Percentiles rank a stretch among this genome's conserved stretches.
Conservation (phyloP, 495 filamentous ascomycete genomes). For the Schizothecium vesticola region DNA sequence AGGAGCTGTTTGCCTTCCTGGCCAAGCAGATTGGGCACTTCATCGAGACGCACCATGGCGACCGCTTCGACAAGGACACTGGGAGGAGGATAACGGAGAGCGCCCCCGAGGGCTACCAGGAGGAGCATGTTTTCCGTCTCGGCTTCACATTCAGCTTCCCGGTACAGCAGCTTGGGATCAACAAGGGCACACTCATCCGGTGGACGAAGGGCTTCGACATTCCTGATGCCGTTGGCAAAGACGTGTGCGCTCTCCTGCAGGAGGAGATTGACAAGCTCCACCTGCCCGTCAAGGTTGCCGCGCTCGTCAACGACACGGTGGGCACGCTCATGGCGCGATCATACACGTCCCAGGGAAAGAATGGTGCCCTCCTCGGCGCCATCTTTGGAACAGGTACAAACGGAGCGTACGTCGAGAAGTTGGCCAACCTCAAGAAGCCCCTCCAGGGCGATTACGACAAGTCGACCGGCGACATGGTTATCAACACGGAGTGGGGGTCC, state of each 20-base stretch:
- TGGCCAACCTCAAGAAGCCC: slow-evolving; percentile 62
- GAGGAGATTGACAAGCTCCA: slow-evolving; percentile 80
- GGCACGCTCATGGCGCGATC: slow-evolving; percentile 96
- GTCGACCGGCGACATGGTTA: slow-evolving; percentile 87
- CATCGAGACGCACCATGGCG: slow-evolving; percentile 78
- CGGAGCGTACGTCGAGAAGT: slow-evolving; percentile 82
- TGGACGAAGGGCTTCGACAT: slow-evolving; percentile 99
- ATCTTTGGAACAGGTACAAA: slow-evolving; percentile 96
- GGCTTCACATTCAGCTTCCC: slow-evolving; percentile 99
- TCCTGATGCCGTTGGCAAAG: slow-evolving; percentile 82
- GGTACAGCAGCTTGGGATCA: slow-evolving; percentile 88
- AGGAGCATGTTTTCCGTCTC: slow-evolving; percentile 76
- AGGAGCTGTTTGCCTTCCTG: slow-evolving; percentile 88
- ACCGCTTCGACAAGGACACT: slow-evolving; percentile 73
- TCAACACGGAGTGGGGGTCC: slow-evolving; percentile 98
- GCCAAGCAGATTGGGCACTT: slow-evolving; percentile 88
- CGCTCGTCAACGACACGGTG: slow-evolving; percentile 95
- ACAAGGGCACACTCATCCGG: slow-evolving; percentile 83
- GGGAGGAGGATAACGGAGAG: slow-evolving; percentile 52
- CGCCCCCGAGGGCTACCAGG: slow-evolving; percentile 47
- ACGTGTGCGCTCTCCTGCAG: slow-evolving; percentile 88
- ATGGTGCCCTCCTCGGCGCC: slow-evolving; percentile 78
- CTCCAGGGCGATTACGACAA: slow-evolving; percentile 65
- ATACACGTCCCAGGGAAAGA: slow-evolving; percentile 87
- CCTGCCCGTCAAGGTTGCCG: slow-evolving; percentile 87